Evolutionary conservation across 2,329 filamentous ascomycete genomes (phyloP).

Genomic region (Pestalotiopsis fici): DNA sequence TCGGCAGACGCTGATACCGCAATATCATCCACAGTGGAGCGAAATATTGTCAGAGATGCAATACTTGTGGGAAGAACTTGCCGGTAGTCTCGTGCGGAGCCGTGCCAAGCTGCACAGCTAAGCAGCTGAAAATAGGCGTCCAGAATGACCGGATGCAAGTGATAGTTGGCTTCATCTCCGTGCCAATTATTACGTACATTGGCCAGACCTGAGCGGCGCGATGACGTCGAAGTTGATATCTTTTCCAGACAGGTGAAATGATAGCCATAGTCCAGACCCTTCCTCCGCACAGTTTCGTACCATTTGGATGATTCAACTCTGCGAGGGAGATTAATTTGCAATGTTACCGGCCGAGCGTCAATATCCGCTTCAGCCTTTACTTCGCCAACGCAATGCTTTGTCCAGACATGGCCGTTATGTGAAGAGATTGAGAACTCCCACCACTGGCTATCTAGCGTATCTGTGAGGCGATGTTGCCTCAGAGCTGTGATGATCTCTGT

Average conservation of each 20-base stretch:
- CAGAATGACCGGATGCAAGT: background rate
- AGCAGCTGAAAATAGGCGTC: background rate
- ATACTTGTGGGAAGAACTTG: background rate
- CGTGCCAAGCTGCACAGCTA: background rate
- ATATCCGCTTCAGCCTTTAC: background rate
- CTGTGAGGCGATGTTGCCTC: background rate
- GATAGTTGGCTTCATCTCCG: background rate
- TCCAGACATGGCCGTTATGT: background rate
- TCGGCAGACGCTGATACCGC: background rate
- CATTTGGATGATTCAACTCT: background rate
- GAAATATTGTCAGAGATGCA: background rate
- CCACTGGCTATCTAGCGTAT: background rate
- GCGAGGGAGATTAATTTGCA: background rate
- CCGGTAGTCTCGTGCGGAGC: background rate
- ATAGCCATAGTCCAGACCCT: background rate
- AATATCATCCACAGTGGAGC: background rate
- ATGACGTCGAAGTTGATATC: background rate
- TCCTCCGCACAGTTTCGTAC: background rate
- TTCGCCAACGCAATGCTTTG: background rate
- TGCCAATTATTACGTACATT: background rate
- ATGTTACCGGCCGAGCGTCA: too few relatives aligned
- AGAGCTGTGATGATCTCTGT: background rate
- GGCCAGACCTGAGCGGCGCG: too few relatives aligned
- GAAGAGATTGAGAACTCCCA: background rate
- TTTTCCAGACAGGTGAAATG: background rate